phyloP scores from a whole-genome alignment of 352 stramenopile species.

The Lagenidium sp. region DNA sequence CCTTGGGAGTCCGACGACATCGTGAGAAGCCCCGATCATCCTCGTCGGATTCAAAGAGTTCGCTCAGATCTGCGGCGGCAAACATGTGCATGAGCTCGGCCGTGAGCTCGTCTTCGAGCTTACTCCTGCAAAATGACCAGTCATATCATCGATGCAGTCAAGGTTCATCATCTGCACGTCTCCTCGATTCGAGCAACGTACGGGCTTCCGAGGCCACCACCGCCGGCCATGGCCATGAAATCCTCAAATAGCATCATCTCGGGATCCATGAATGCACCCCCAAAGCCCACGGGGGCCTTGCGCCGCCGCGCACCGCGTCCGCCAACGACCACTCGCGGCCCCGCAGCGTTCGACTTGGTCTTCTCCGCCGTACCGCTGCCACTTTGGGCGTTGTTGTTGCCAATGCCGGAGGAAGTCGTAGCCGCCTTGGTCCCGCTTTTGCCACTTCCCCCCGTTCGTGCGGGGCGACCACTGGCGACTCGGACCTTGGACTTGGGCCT shows the following conservation, averaged over 20 bases:
- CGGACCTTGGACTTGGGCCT: neutral
- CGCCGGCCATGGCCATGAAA: slow-evolving; percentile 10
- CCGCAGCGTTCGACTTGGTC: neutral
- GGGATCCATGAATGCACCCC: slow-evolving; percentile 14
- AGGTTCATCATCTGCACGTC: no score
- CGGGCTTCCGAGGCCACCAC: no score
- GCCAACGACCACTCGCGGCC: neutral
- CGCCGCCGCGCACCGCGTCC: neutral
- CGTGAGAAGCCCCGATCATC: no score
- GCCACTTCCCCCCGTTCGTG: no score
- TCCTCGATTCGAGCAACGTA: no score
- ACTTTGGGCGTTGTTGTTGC: neutral
- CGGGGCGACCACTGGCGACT: neutral
- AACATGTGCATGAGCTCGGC: slow-evolving; percentile 37
- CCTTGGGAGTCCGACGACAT: no score
- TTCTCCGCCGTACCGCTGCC: no score
- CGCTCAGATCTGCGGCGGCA: slow-evolving; percentile 13
- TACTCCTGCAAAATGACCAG: slow-evolving; percentile 8
- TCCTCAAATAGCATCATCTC: slow-evolving; percentile 24
- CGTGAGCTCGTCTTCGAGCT: slow-evolving; percentile 35
- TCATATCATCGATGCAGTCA: neutral
- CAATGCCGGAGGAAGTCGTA: no score
- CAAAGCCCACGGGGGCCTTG: slow-evolving; percentile 1
- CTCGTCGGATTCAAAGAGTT: no score
- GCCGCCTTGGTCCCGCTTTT: no score